Base-by-base conservation (phyloP, 2,329 filamentous ascomycete genomes). In the Paracoccidioides lutzii region DNA sequence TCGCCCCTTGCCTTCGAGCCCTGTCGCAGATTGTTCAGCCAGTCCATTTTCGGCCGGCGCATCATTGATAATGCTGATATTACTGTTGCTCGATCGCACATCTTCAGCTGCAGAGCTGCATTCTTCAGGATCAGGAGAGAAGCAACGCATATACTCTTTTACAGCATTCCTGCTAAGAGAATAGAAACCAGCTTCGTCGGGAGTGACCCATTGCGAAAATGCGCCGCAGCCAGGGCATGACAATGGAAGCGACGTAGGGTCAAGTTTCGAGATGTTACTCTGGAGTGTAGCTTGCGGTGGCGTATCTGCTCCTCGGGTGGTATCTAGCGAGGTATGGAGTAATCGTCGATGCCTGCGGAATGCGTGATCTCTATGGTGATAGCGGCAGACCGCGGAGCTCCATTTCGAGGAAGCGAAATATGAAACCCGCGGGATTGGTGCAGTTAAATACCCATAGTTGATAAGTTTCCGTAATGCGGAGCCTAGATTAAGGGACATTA, bases 211-310 rank as follows among this genome's bases (percentile, higher is more conserved):
- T 65, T 84, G 81, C 38, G 78, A 75, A 40, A 78, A 76, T 33
- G 81, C 82, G 54, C 82, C 82, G 60, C 82, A 85, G 61, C 82
- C 82, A 35, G 82, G 81, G 65, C 82, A 84, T 30, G 76, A 74
- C 5, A 74, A 55, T 0, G 80, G 80, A 10, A 83, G 65, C 5
- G 58, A 40, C 15, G 64, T 59, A 5, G 59, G 42, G 32, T 50
- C 44, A 22, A 55, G 14, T 37, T 50, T 55, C 37, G 53, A 22
- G 5, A 10, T 12, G 22, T 30, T 30, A 3, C 35, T 32, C 28
- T 38, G 15, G 22, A 22, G 22, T 41, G n/a, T 41, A 33, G 10
- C 12, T 37, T 28, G 37, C 8, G 7, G 5, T 3, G 49, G 4
- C 3, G 14, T 45, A 12, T 41, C 37, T 38, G 15, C 7, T 5